These are phyloP conservation scores for Beauveria australis DNA, from an alignment of 2,329 filamentous ascomycete species.

Conservation along the genomic window DNA sequence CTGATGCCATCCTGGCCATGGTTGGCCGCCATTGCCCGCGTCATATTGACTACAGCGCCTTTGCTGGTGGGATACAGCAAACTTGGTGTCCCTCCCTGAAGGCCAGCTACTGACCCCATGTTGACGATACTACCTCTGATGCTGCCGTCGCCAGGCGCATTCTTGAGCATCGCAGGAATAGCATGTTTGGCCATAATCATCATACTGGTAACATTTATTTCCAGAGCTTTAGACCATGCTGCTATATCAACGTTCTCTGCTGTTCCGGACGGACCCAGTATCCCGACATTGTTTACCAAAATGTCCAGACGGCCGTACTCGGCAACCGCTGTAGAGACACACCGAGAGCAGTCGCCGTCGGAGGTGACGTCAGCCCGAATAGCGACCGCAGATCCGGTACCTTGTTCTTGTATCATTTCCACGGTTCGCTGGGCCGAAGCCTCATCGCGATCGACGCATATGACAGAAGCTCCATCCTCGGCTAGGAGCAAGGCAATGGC, in stretches of 20 bases:
- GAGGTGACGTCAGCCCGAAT: slow-evolving; percentile 46
- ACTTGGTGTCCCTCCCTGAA: slow-evolving; percentile 36
- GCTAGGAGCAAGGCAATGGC: slow-evolving; percentile 52
- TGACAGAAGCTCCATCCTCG: slow-evolving; percentile 47
- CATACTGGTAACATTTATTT: slow-evolving; percentile 59
- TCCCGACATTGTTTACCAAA: slow-evolving; percentile 28
- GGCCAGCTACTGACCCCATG: slow-evolving; percentile 52
- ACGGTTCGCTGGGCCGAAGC: slow-evolving; percentile 44
- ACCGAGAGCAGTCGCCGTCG: slow-evolving; percentile 39
- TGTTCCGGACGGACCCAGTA: slow-evolving; percentile 50
- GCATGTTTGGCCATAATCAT: slow-evolving; percentile 54
- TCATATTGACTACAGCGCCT: slow-evolving; percentile 43
- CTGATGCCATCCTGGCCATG: slow-evolving; percentile 37
- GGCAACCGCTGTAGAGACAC: slow-evolving; percentile 32
- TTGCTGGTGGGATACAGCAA: slow-evolving; percentile 40
- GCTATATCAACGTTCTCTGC: slow-evolving; percentile 53
- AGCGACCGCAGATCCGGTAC: slow-evolving; percentile 32
- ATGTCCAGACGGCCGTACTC: slow-evolving; percentile 43
- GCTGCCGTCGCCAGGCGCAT: slow-evolving; percentile 29
- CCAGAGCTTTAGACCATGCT: slow-evolving; percentile 47
- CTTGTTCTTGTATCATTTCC: slow-evolving; percentile 37
- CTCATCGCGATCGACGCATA: slow-evolving; percentile 48
- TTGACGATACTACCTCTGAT: slow-evolving; percentile 49
- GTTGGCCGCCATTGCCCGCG: slow-evolving; percentile 42
- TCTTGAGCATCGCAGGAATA: slow-evolving; percentile 51